Evolutionary conservation across 2,329 filamentous ascomycete genomes (phyloP), one percentile per base, ranked within the genome.

Genomic region (Juglanconis oblonga): DNA sequence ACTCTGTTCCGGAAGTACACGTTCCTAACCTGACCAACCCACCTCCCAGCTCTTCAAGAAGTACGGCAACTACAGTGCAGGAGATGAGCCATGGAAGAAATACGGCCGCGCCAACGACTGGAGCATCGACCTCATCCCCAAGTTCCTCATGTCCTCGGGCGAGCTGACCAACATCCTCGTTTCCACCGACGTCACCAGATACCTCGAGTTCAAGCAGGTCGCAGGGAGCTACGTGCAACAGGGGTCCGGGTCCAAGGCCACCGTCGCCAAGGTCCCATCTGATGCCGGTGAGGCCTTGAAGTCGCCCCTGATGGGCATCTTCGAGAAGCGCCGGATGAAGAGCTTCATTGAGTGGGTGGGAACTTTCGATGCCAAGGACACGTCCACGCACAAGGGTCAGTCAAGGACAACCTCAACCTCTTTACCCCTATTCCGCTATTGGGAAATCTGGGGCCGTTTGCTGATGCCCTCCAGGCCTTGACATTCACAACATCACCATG

Each of bases 121-220:
- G 95, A 98, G 97, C 83, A 96, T 99, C 77, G 96, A 99, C 74
- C 85, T 99, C 64, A 93, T 99, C 52, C 94, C 95, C 68, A 99
- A 99, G 84, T 88, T 99, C 71, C 86, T 99, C 76, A 98, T 99
- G 93, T 92, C 94, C 62, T 97, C 96, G 65, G 95, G 95, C 76
- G 94, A 99, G 80, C 83, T 99, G 73, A 98, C 94, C 75, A 98
- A 98, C 79, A 97, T 99, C 72, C 87, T 99, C 73, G 92, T 97
- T 65, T 97, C 93, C 55, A 98, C 94, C 77, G 92, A 97, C 69
- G 90, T 92, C 67, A 92, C 90, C 70, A 83, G 89, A 77, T 93
- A 93, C 77, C 88, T 96, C 71, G 91, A 96, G 76, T 96, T 96
- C 82, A 92, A 90, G 80, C 91, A 95, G 78, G 93, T 99, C 64